Percentiles rank a stretch among this genome's conserved stretches.
Conservation (phyloP, 371 early-diverging fungal species). For the Scutellospora calospora region DNA sequence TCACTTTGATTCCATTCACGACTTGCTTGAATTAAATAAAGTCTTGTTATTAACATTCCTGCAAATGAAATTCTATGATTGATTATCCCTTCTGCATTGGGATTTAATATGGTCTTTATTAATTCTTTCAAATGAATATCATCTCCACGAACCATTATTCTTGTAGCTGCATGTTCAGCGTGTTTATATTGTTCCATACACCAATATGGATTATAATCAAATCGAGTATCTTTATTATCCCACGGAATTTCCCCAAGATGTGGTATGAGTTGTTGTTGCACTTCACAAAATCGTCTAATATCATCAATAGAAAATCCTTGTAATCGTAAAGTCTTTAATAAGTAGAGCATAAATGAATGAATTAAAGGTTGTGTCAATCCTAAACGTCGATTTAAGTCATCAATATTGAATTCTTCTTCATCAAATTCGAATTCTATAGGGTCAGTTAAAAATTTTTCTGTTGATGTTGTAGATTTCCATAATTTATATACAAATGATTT, state of each 20-base stretch:
- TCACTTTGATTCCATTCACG: slow-evolving; percentile 14
- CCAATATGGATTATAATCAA: slow-evolving; percentile 40
- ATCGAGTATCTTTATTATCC: slow-evolving; percentile 2
- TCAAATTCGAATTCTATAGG: background rate
- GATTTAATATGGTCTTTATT: background rate
- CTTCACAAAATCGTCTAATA: slow-evolving; percentile 27
- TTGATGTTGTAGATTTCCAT: background rate
- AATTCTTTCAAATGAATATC: background rate
- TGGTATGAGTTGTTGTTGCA: background rate
- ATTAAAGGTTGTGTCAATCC: slow-evolving; percentile 9
- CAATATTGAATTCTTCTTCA: background rate
- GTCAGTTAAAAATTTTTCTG: slow-evolving; percentile 6
- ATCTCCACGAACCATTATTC: background rate
- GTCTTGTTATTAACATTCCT: background rate
- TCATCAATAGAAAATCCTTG: slow-evolving; percentile 35
- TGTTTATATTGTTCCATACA: background rate
- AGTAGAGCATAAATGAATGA: slow-evolving; percentile 38
- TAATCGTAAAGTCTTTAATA: slow-evolving; percentile 27
- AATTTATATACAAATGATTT: slow-evolving; percentile 34
- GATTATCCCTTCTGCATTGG: background rate
- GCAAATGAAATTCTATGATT: background rate
- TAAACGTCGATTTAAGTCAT: background rate
- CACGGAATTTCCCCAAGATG: slow-evolving; percentile 9
- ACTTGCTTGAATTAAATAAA: slow-evolving; percentile 26
- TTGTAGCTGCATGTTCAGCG: background rate